Evolutionary conservation across 1,284 basidiomycete species (phyloP).

Genomic region (Vanrija sp.): DNA sequence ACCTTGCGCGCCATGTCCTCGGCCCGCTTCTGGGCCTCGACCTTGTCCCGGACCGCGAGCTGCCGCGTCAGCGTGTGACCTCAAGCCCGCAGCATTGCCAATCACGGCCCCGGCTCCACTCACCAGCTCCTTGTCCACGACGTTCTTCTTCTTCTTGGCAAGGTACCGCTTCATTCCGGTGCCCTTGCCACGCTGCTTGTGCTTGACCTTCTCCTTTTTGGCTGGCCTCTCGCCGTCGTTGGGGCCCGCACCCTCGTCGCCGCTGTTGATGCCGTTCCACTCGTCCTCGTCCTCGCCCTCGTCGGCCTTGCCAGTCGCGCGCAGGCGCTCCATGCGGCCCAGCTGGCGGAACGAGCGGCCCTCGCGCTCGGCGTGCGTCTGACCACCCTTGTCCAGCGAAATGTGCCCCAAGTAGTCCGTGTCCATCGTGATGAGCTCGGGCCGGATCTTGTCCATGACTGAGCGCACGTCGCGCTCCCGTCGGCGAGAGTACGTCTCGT

Average conservation of each 20-base stretch:
- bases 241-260: constrained; percentile 32
- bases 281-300: constrained; percentile 42
- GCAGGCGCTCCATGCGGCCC: constrained; percentile 68
- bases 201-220: constrained; percentile 63
- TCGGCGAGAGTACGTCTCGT: constrained; percentile 75
- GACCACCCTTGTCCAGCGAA: constrained; percentile 56
- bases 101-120: constrained; percentile 34
- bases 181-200: constrained; percentile 75
- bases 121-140: constrained; percentile 80
- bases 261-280: constrained; percentile 17
- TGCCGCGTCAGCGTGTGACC: constrained; percentile 9
- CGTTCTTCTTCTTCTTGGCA: constrained; percentile 82
- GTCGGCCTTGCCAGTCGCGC: constrained; percentile 60
- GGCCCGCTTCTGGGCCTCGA: constrained; percentile 29
- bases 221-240: constrained; percentile 23
- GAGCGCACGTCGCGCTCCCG: constrained; percentile 87
- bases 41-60: constrained; percentile 35
- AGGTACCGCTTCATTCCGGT: constrained; percentile 77
- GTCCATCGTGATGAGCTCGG: constrained; percentile 89
- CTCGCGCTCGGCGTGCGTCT: constrained; percentile 55
- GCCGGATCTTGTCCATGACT: constrained; percentile 91
- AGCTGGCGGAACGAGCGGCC: constrained; percentile 64
- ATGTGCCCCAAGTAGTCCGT: constrained; percentile 75
- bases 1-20: constrained; percentile 26
- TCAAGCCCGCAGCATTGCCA: neutral